These are phyloP conservation scores for Apiotrichum gracile DNA, from an alignment of 1,284 basidiomycete species.

Conservation along the genomic window DNA sequence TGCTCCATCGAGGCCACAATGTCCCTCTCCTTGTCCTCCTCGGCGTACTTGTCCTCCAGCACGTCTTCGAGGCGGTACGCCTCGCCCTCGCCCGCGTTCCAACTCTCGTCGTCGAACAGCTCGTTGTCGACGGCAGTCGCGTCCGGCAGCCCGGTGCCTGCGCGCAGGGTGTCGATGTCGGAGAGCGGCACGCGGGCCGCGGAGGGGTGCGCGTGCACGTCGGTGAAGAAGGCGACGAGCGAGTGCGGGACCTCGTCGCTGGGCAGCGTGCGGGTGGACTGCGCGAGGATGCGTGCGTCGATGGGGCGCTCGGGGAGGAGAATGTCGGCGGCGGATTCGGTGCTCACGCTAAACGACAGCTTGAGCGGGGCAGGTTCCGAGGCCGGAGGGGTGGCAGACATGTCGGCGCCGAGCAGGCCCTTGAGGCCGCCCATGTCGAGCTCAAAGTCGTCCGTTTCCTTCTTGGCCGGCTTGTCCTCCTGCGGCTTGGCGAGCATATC, in stretches of 20 bases:
- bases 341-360: neutral
- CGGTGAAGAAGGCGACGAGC: slow-evolving; percentile 8
- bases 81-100: neutral
- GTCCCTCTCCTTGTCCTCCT: neutral
- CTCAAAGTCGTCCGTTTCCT: neutral
- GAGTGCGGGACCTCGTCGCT: neutral
- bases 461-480: neutral
- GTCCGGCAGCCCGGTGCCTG: neutral
- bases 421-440: slow-evolving; percentile 7
- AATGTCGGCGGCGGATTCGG: slow-evolving; percentile 4
- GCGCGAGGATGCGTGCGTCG: slow-evolving; percentile 7
- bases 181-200: neutral
- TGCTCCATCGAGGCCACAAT: neutral
- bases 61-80: too few species aligned
- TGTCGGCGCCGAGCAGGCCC: slow-evolving; percentile 3
- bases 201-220: neutral
- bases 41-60: neutral
- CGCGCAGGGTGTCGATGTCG: slow-evolving; percentile 9
- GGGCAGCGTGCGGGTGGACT: neutral
- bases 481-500: neutral
- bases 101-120: neutral
- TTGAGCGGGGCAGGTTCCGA: neutral
- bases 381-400: neutral
- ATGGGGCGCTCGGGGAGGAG: slow-evolving; percentile 11
- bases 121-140: neutral